Percentiles rank a stretch among this genome's conserved stretches.
These are phyloP conservation scores for Naganishia onofrii DNA, from an alignment of 768 basidiomycete genomes.

Conservation along the genomic window DNA sequence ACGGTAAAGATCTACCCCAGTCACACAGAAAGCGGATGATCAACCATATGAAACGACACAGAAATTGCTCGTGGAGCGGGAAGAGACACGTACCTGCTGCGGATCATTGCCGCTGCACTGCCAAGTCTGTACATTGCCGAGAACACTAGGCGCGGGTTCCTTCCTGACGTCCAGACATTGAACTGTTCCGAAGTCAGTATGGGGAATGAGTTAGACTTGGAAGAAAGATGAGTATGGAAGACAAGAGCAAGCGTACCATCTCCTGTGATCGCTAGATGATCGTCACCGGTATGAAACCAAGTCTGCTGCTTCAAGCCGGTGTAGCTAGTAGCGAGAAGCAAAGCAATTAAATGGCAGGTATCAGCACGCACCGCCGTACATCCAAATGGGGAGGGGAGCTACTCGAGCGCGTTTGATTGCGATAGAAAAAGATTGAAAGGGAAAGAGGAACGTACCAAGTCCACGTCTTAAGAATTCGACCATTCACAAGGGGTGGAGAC, in stretches of 20 bases:
- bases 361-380: too few species aligned
- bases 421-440: too few species aligned
- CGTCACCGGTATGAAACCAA: slow-evolving; percentile 6
- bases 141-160: background rate
- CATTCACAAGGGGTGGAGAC: background rate
- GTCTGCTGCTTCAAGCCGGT: slow-evolving; percentile 14
- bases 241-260: background rate
- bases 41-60: too few species aligned
- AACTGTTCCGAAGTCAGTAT: too few species aligned
- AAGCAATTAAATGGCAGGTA: too few species aligned
- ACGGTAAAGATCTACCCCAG: background rate
- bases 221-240: background rate
- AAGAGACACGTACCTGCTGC: slow-evolving; percentile 24
- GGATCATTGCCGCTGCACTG: slow-evolving; percentile 25
- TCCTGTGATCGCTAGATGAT: slow-evolving; percentile 15
- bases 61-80: too few species aligned
- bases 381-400: too few species aligned
- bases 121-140: slow-evolving; percentile 26
- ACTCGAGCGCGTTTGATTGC: too few species aligned
- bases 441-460: slow-evolving; percentile 19
- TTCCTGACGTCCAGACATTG: slow-evolving; percentile 25
- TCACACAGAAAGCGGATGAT: background rate
- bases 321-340: too few species aligned
- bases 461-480: slow-evolving; percentile 24
- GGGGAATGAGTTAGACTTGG: too few species aligned